Conservation (phyloP, 768 basidiomycete species). For the Suillus placidus region DNA sequence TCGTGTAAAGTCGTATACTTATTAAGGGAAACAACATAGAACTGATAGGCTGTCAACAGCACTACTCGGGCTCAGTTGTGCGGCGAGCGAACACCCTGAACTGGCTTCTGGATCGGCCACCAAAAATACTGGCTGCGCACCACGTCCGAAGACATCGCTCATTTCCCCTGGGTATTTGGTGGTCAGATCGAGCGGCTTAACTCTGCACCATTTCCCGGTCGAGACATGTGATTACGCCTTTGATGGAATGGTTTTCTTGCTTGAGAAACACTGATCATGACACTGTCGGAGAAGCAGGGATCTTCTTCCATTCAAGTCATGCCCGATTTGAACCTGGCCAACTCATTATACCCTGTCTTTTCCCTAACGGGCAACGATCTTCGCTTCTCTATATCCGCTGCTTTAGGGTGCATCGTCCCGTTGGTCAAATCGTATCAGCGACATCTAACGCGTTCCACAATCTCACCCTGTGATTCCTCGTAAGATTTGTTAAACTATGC, state of each 20-base stretch:
- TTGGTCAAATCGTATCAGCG: conserved; percentile 13
- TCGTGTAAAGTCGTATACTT: not conserved
- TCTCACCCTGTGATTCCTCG: no score
- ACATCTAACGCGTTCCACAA: not conserved
- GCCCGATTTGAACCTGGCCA: not conserved
- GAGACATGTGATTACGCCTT: not conserved
- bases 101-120: not conserved
- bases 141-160: not conserved
- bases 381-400: conserved; percentile 32
- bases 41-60: not conserved
- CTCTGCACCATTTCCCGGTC: not conserved
- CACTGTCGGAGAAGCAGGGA: not conserved
- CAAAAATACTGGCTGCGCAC: not conserved
- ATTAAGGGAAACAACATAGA: not conserved
- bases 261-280: not conserved
- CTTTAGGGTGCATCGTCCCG: conserved; percentile 31
- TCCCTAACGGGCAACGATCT: conserved; percentile 27
- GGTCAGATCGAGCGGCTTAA: not conserved
- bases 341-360: not conserved
- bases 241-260: not conserved
- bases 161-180: not conserved
- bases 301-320: not conserved
- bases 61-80: not conserved
- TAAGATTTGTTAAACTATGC: not conserved
- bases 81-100: not conserved